phyloP scores from a whole-genome alignment of 495 filamentous ascomycete genomes.

The Lindgomyces ingoldianus region DNA sequence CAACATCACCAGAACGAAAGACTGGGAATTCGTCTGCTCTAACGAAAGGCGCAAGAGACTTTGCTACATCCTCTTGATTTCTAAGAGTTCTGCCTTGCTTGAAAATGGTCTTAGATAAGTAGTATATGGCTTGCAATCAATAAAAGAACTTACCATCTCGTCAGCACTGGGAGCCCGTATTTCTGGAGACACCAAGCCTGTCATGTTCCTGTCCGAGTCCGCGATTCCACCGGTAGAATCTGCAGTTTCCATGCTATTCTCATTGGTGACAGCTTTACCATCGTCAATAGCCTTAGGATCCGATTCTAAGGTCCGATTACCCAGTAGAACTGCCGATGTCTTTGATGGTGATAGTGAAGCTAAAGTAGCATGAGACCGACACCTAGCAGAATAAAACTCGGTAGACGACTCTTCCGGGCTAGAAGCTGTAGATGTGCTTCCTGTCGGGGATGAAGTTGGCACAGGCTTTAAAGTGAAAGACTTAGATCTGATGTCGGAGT shows the following conservation, averaged over 20 bases:
- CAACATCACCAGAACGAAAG: constrained; percentile 7
- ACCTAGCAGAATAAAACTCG: too few species aligned
- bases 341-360: too few species aligned
- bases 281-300: background rate
- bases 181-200: background rate
- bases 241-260: too few species aligned
- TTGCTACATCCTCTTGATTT: background rate
- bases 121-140: too few species aligned
- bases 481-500: background rate
- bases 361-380: too few species aligned
- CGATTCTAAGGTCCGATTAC: too few species aligned
- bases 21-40: constrained; percentile 11
- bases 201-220: too few species aligned
- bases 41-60: background rate
- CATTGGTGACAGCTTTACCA: background rate
- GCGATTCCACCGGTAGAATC: too few species aligned
- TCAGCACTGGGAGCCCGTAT: background rate
- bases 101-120: too few species aligned
- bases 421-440: background rate
- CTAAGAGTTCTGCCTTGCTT: too few species aligned
- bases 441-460: background rate
- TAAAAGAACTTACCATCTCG: background rate
- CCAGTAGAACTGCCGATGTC: too few species aligned
- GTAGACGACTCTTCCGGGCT: too few species aligned
- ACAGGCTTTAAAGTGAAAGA: background rate